A percentile compares a stretch with the other conserved stretches of the same genome.
Evolutionary conservation across 371 early-diverging fungal species (phyloP).

Genomic region (Cladochytrium tenue): DNA sequence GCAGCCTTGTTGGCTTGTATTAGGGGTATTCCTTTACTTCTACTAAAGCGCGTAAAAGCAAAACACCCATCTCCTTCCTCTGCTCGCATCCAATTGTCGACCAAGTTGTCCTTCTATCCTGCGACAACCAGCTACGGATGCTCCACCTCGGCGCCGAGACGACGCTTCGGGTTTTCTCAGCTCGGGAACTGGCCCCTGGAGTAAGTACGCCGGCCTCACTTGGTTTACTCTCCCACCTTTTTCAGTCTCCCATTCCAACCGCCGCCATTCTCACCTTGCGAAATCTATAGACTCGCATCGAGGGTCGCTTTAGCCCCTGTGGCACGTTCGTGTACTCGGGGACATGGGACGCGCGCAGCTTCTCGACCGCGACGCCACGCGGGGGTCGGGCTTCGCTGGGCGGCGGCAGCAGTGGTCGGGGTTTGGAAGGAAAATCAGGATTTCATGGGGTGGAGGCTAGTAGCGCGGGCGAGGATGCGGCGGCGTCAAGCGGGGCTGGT

Average conservation of each 20-base stretch:
- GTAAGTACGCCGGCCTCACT: constrained; percentile 14
- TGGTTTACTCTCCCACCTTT: too few relatives aligned
- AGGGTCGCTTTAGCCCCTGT: constrained; percentile 47
- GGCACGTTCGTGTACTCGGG: constrained; percentile 50
- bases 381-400: neutral
- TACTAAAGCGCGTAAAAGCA: constrained; percentile 18
- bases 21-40: neutral
- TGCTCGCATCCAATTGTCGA: constrained; percentile 42
- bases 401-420: neutral
- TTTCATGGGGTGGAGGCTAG: neutral
- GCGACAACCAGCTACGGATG: constrained; percentile 50
- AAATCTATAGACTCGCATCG: constrained; percentile 31
- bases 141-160: constrained; percentile 38
- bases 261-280: too few relatives aligned
- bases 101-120: constrained; percentile 42
- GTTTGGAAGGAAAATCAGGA: neutral
- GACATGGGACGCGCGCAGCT: constrained; percentile 28
- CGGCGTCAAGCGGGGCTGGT: neutral
- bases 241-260: too few relatives aligned
- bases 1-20: neutral
- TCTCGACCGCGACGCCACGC: neutral
- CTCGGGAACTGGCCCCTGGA: constrained; percentile 38
- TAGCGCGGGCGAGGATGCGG: constrained; percentile 11
- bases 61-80: constrained; percentile 44
- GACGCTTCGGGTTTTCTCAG: constrained; percentile 32